Percentiles rank a stretch among this genome's conserved stretches.
Conservation (phyloP, 176 grass and related monocot species). For the Elaeis guineensis region DNA sequence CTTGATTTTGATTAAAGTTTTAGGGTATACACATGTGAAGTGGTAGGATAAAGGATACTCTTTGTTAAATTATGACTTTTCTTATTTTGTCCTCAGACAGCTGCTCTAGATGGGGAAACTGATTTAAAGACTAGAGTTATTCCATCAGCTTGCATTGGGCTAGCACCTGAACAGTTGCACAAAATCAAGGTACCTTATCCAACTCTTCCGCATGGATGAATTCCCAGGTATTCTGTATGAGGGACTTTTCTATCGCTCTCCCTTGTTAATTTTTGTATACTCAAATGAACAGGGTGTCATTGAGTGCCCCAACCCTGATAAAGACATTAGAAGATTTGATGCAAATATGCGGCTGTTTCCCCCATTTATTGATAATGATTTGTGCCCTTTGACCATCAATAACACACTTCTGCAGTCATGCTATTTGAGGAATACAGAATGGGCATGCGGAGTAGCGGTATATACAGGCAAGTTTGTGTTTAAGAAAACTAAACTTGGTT, state of each 20-base stretch:
- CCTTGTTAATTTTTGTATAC: neutral
- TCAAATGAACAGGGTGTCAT: conserved; percentile 65
- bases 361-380: conserved; percentile 56
- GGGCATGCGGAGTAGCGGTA: conserved; percentile 93
- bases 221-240: too few species aligned
- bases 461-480: conserved; percentile 61
- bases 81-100: conserved; percentile 39
- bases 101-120: conserved; percentile 96
- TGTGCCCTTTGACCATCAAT: conserved; percentile 71
- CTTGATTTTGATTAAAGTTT: too few species aligned
- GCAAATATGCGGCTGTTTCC: conserved; percentile 68
- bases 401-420: conserved; percentile 92
- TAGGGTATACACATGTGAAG: too few species aligned
- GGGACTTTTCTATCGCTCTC: too few species aligned
- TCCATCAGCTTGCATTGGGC: conserved; percentile 51
- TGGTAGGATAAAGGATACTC: too few species aligned
- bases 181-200: conserved; percentile 51
- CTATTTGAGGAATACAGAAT: conserved; percentile 83
- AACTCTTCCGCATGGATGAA: too few species aligned
- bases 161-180: conserved; percentile 43
- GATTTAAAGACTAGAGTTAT: conserved; percentile 76
- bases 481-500: conserved; percentile 1
- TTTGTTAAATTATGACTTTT: neutral
- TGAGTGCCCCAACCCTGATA: conserved; percentile 85
- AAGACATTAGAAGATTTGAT: conserved; percentile 88